A percentile compares a stretch with the other conserved stretches of the same genome.
phyloP scores from a whole-genome alignment of 306 rosid species.

The Dalbergia oliveri region DNA sequence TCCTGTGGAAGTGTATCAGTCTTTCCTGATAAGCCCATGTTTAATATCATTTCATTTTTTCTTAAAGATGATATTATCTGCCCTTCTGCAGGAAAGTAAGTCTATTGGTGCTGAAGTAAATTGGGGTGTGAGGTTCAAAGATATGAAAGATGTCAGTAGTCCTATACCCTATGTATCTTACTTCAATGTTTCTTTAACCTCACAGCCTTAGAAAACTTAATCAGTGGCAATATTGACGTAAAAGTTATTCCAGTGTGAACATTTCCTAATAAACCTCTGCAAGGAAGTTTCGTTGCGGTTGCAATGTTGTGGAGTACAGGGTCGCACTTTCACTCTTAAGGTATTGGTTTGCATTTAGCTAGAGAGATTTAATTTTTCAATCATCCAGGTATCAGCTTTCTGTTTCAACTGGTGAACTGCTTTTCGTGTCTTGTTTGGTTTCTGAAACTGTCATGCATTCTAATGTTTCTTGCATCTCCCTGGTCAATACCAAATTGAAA shows the following conservation, averaged over 20 bases:
- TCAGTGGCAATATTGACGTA: constrained; percentile 50
- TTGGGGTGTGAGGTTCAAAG: constrained; percentile 96
- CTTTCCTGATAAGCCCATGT: constrained; percentile 26
- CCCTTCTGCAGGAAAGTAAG: constrained; percentile 78
- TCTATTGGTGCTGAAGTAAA: constrained; percentile 97
- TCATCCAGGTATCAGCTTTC: constrained; percentile 38
- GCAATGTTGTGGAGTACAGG: constrained; percentile 80
- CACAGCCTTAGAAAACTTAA: constrained; percentile 30
- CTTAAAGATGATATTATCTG: constrained; percentile 41
- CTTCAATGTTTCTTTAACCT: constrained; percentile 27
- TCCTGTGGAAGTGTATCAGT: constrained; percentile 24
- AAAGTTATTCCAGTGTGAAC: constrained; percentile 66
- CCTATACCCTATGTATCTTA: constrained; percentile 39
- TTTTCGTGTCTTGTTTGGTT: constrained; percentile 34
- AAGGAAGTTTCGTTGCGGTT: constrained; percentile 89
- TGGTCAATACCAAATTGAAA: constrained; percentile 30
- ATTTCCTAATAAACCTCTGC: constrained; percentile 80
- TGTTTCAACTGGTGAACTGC: constrained; percentile 36
- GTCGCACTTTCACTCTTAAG: constrained; percentile 91
- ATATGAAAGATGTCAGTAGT: constrained; percentile 76
- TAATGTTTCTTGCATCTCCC: constrained; percentile 37
- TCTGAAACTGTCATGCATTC: constrained; percentile 27
- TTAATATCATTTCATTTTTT: constrained; percentile 22
- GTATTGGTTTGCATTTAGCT: constrained; percentile 49
- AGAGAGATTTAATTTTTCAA: constrained; percentile 29